phyloP scores from a whole-genome alignment of 192 early-diverging fungal genomes.

The Backusella morwellensis region DNA sequence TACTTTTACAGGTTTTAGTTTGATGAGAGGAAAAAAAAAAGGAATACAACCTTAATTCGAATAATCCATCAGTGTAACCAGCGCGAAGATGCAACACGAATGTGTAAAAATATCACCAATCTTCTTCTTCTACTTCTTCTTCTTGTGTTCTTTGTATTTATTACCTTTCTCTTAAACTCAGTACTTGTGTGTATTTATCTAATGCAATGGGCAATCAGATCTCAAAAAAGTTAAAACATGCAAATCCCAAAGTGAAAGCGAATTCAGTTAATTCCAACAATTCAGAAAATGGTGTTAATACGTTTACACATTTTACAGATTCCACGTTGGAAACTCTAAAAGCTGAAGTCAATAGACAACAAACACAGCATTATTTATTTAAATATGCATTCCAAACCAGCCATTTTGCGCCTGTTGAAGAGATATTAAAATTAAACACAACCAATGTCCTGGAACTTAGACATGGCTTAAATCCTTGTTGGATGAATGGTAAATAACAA shows the following conservation, averaged over 20 bases:
- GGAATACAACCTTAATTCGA: too few relatives aligned
- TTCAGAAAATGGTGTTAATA: neutral
- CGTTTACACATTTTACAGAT: neutral
- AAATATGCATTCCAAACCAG: conserved; percentile 25
- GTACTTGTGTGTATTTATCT: neutral
- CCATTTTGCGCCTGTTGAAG: conserved; percentile 20
- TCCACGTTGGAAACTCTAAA: neutral
- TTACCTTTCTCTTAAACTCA: neutral
- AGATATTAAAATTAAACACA: neutral
- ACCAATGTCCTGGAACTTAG: conserved; percentile 17
- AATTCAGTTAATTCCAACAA: neutral
- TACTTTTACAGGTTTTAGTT: too few relatives aligned
- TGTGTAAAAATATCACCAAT: neutral
- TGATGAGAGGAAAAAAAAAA: too few relatives aligned
- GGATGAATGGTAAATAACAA: conserved; percentile 20
- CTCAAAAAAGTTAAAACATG: conserved; percentile 7
- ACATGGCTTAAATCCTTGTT: conserved; percentile 11
- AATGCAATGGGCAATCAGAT: conserved; percentile 16
- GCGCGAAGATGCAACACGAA: neutral
- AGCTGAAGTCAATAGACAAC: conserved; percentile 8
- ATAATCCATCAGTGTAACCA: too few relatives aligned
- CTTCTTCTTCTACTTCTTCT: neutral
- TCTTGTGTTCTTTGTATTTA: too few relatives aligned
- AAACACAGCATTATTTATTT: conserved; percentile 22
- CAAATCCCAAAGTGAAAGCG: neutral